Evolutionary conservation across 352 stramenopile species (phyloP), one percentile per base, ranked within the genome.

Genomic region (Albugo laibachii): DNA sequence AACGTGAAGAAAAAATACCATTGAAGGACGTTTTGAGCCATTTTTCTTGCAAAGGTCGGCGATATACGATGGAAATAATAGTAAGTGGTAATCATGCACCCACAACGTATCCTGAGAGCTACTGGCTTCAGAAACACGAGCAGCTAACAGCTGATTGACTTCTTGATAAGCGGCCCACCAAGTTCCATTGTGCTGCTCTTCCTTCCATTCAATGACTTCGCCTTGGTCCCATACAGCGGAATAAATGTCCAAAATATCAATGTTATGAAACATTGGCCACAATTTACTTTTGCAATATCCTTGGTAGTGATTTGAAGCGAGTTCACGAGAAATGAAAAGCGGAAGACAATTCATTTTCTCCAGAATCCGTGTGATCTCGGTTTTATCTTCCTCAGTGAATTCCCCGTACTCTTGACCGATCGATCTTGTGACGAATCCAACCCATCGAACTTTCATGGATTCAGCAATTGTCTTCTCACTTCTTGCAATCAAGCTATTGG

Each of bases 191-290:
- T 83, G 82, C 34, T 65, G 66, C 49, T 85, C 70, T 53, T 86
- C 73, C 31, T 87, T 84, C 62, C 67, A 83, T 37, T 85, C 74
- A 42, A 76, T 82, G 19, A 83, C 69, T 45, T 85, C 72, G 0
- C 57, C 69, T 21, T 75, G 68, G 41, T 86, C 70, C 74, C 71
- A 84, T 49, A 85, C 77, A 6, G 81, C 78, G 35, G 79, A 85
- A 57, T 89, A 86, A 65, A 97, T 85, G 65, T 97, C 88, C 19
- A 97, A 59, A 56, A 97, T 82, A 58, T 97, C 88, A 12, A 98
- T 93, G 55, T 98, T 98, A 65, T 99, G 95, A 65, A 99, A 98
- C 60, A 95, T 93, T 13, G 94, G 94, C 92, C 94, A 98, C 15
- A 99, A 62, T 35, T 98, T 95, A 66, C 87, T 93, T 63, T 98